Evolutionary conservation across 2,329 filamentous ascomycete species (phyloP), one percentile per base, ranked within the genome.

Genomic region (Fusarium vanettenii): DNA sequence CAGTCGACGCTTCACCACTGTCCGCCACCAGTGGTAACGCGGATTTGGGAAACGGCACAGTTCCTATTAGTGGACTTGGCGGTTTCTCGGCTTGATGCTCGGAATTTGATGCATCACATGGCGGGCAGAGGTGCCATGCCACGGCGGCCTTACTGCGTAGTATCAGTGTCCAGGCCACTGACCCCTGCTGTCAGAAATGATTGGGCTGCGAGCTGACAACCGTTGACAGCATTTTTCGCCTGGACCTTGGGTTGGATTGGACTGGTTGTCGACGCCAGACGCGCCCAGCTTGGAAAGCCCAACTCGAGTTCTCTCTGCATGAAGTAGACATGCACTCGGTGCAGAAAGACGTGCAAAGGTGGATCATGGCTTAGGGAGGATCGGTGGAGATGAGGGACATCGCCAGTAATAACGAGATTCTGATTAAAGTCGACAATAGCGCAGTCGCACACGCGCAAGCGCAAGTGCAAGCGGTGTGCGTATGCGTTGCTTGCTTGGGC

Each of bases 391-490:
- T 25, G 60, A 60, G 60, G 20, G 45, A n/a, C n/a, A 20, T 50
- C 29, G 14, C 43, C 31, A 62, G 33, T 48, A 13, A 14, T 20
- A 37, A 22, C 39, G 60, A 52, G 22, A 48, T 31, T 33, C 45
- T 41, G 31, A 39, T 52, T 63, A 63, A 63, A 33, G 60, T 63
- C 41, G 48, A 59, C 50, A 43, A 50, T 52, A 43, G 35, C 66
- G 60, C 60, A 48, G 48, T 37, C 29, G 48, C 6, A 20, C 25
- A 37, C 11, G 37, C 48, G 11, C 41, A 50, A 63, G 33, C 20
- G 52, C 57, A 64, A 27, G 56, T 31, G 60, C 66, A 33, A 60
- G 76, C 74, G 72, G 72, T 77, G 74, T 76, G 68, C 60, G 18
- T 55, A 10, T 55, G 27, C 27, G 31, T 8, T 10, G 45, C 45